Evolutionary conservation across 129 eudicot species (phyloP).

Genomic region (Artemisia annua): DNA sequence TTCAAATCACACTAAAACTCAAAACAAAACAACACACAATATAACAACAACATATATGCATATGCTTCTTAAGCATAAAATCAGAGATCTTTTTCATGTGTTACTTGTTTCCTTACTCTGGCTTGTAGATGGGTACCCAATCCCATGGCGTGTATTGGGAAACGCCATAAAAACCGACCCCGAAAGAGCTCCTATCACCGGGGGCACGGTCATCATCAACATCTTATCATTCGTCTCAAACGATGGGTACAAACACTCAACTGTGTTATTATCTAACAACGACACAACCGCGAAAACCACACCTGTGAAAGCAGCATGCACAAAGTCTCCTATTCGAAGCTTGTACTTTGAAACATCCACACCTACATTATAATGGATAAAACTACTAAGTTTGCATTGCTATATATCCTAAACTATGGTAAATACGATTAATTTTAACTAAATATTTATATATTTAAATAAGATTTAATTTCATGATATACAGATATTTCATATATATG

Average conservation of each 20-base stretch:
- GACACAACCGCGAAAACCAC: conserved; percentile 58
- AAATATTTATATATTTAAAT: no score
- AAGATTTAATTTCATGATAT: no score
- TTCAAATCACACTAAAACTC: not conserved
- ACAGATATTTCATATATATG: no score
- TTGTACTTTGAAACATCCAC: conserved; percentile 38
- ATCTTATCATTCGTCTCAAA: conserved; percentile 47
- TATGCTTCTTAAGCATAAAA: not conserved
- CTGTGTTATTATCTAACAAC: conserved; percentile 56
- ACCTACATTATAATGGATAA: not conserved
- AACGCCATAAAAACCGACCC: conserved; percentile 52
- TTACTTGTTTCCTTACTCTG: conserved; percentile 8
- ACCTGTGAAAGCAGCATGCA: conserved; percentile 49
- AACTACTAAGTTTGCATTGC: not conserved
- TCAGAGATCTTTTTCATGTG: not conserved
- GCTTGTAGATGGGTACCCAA: conserved; percentile 52
- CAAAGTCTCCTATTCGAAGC: conserved; percentile 63
- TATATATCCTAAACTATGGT: no score
- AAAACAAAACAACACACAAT: conserved; percentile 2
- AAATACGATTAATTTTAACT: no score
- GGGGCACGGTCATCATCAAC: conserved; percentile 64
- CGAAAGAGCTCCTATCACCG: conserved; percentile 58
- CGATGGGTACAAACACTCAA: conserved; percentile 59
- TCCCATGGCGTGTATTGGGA: conserved; percentile 69
- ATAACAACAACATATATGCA: not conserved